Base-by-base conservation (phyloP, 768 basidiomycete genomes). In the Pulveroboletus sp. region DNA sequence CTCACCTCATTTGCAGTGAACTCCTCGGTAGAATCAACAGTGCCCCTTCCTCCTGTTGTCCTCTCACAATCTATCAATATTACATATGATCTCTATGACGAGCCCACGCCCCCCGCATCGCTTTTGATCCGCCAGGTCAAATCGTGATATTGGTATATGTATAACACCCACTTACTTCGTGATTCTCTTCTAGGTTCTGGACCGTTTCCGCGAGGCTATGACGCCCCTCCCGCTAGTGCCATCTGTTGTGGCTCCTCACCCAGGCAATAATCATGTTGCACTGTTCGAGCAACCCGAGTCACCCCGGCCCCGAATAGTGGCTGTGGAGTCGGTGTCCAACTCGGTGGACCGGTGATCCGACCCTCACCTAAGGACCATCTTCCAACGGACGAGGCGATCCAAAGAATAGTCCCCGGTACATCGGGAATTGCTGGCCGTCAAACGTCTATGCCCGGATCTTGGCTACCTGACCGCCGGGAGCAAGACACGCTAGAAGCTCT, bases 101-200 rank as follows among this genome's bases (percentile, higher is more conserved):
- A 41, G 27, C 24, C 1, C 4, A 3, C 2, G 7, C 13, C 11
- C 31, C 41, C 46, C 18, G 17, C 33, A 11, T 43, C 28, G 15
- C 26, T 3, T 36, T 30, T 45, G 40, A 39, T 37, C 15, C 40
- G 13, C 40, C 44, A 47, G 54, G 58, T 56, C 10, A 13, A 15
- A 14, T 15, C 32, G 5, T 24, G 21, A 5, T 38, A n/a, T 8
- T 33, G 24, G 17, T 21, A 26, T 8, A 14, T 33, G 11, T 35
- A 2, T 44, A 17, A 9, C 27, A 15, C 8, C 5, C 24, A 39
- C 43, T 57, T 3, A 38, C 13, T 26, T 10, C 28, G 36, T 36
- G n/a, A 17, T 21, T 27, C 13, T 32, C 8, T 30, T 40, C 11
- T 40, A 54, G 47, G 40, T 24, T 24, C 8, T 7, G 10, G 26